Base-by-base conservation (phyloP, 2,329 filamentous ascomycete species). In the Gnomoniopsis smithogilvyi region DNA sequence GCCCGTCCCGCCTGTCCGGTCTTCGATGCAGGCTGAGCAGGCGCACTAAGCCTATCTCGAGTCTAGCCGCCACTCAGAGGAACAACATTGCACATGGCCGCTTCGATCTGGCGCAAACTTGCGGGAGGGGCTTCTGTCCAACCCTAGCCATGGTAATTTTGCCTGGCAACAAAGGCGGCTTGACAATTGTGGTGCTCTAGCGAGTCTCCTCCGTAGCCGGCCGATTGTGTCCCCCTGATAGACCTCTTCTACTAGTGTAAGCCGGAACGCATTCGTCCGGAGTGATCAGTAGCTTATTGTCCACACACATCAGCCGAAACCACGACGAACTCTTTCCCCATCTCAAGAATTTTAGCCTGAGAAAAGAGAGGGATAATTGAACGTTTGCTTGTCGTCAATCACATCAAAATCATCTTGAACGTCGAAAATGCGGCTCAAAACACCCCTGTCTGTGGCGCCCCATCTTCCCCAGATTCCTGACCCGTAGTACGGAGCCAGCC, bases 351-450 rank as follows among this genome's bases (percentile, higher is more conserved):
- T 30, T 30, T 4, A 30, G 26, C 26, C 8, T 30, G 26, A 30
- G 4, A 30, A 30, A 4, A 4, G 8, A 30, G 8, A 30, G 26
- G 8, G 14, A 36, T 36, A 8, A 41, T 41, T 41, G 12, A 14
- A 14, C 15, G 7, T 41, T 41, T 14, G 7, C 36, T 41, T 21
- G 10, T 51, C 17, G 14, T 19, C 10, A 11, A 36, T 38, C 6
- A 21, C 10, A 41, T 36, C 51, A 43, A 38, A 21, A 41, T n/a
- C 22, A 51, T 21, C 17, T 8, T 14, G 34, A 48, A 22, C 30
- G 10, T 43, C n/a, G 14, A 43, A 56, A n/a, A 56, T 56, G 54
- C 54, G 54, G 54, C 54, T 56, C 54, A 56, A 50, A 45, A 43
- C 21, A 56, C 46, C 54, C 54, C 21, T 49, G 54, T 56, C 54